Percentiles rank a stretch among this genome's conserved stretches.
Evolutionary conservation across 148 eudicot genomes (phyloP).

Genomic region (Suaeda aralocaspica): DNA sequence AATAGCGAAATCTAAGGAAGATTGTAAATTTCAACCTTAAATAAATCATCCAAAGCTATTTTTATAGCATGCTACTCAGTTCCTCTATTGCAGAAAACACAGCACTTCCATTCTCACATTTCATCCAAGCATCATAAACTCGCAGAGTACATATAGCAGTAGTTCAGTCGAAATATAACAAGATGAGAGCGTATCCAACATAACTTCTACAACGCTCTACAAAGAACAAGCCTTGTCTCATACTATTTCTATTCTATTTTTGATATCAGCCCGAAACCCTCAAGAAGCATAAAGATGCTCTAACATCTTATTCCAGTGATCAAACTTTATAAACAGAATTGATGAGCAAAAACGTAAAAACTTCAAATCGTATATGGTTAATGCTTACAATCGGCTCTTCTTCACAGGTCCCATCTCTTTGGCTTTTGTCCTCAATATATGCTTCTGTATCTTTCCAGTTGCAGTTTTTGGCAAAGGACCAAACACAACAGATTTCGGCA

Average conservation of each 20-base stretch:
- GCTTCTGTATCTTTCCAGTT: conserved; percentile 92
- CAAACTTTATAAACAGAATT: background rate
- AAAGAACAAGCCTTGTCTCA: background rate
- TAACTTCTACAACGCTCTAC: conserved; percentile 11
- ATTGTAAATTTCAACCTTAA: too few species aligned
- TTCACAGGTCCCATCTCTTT: conserved; percentile 86
- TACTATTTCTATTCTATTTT: background rate
- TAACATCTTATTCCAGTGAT: conserved; percentile 13
- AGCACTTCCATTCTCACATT: background rate
- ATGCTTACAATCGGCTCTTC: conserved; percentile 53
- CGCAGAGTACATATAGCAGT: background rate
- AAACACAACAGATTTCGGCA: conserved; percentile 75
- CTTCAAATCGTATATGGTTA: background rate
- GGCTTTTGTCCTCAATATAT: conserved; percentile 70
- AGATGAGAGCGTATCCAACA: background rate
- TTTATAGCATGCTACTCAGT: too few species aligned
- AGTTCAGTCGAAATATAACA: conserved; percentile 8
- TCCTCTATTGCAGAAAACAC: background rate
- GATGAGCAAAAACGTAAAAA: background rate
- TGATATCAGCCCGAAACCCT: too few species aligned
- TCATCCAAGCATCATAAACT: background rate
- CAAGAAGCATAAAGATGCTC: background rate
- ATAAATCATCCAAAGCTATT: too few species aligned
- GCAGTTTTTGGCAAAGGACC: conserved; percentile 91
- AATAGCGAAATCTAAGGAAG: too few species aligned